Evolutionary conservation across 2,329 filamentous ascomycete species (phyloP).

Genomic region (Neurospora crassa): DNA sequence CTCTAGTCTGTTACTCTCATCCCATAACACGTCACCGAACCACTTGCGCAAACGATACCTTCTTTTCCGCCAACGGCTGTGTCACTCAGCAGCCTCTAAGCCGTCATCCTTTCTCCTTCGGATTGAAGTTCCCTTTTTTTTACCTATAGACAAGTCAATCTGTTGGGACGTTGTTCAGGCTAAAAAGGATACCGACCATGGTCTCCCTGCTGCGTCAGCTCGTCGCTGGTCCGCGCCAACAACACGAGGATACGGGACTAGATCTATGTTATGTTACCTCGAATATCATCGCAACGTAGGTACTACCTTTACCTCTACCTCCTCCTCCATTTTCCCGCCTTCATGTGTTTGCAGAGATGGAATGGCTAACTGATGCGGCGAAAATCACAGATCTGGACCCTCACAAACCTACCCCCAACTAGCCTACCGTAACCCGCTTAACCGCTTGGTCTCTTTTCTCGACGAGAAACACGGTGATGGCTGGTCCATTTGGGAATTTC

Average conservation of each 20-base stretch:
- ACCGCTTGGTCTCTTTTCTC: constrained; percentile 78
- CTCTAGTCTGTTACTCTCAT: background rate
- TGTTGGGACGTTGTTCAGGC: background rate
- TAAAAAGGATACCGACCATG: constrained; percentile 32
- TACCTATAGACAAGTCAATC: background rate
- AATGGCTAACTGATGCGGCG: no score
- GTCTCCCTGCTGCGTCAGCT: constrained; percentile 79
- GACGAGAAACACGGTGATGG: constrained; percentile 72
- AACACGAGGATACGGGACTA: constrained; percentile 78
- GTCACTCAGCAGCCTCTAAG: background rate
- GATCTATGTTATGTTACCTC: constrained; percentile 95
- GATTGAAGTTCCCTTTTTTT: background rate
- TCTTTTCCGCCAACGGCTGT: background rate
- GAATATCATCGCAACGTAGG: constrained; percentile 56
- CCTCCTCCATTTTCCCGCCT: background rate
- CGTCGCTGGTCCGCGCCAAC: constrained; percentile 75
- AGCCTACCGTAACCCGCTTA: constrained; percentile 88
- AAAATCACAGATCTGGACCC: constrained; percentile 66
- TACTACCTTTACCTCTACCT: constrained; percentile 2
- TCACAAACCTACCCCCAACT: constrained; percentile 81
- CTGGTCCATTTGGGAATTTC: constrained; percentile 98
- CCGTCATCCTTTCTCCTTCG: background rate
- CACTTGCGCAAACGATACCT: background rate
- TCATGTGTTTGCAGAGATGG: background rate
- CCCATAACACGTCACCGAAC: background rate